Base-by-base conservation (phyloP, 176 grass and related monocot species). In the Rhynchospora tenuis region DNA sequence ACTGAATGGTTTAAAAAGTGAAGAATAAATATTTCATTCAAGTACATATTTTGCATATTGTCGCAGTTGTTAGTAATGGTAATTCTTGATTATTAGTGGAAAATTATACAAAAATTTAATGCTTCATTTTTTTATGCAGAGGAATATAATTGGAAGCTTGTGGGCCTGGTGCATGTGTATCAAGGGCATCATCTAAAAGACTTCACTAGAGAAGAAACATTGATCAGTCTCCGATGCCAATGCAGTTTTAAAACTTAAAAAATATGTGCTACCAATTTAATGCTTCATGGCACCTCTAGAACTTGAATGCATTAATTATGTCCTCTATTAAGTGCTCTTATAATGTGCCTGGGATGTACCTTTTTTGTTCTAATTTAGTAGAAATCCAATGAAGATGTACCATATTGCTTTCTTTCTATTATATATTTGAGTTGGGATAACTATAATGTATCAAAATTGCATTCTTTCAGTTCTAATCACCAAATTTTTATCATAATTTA, bases 141-240 rank as follows among this genome's bases (percentile, higher is more conserved):
- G 63, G 58, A 81, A n/a, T 31, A 20, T 81, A 27, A 59, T 81
- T 44, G 42, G 19, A 20, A 81, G 43, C 78, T 45, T 81, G n/a
- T 45, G 78, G 55, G 46, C 58, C 2, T 44, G 55, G 55, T 81
- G 55, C 42, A 26, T 81, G 78, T 62, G 78, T 61, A 81, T 55
- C 38, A 64, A 48, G 24, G 2, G 55, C 78, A 64, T 56, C 17
- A 55, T 77, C 26, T 56, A 77, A 56, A 31, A 77, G 24, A 11
- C 27, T 19, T 76, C 73, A 56, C 48, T 14, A n/a, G 50, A 55
- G 73, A 76, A 73, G 44, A 50, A 56, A 16, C 54, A n/a, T 65
- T 48, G 55, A 76, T 55, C 73, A 31, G 46, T 70, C 55, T 54
- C 4, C 10, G 29, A 16, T 20, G 13, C 72, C 17, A 7, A 48